Evolutionary conservation across 2,329 filamentous ascomycete genomes (phyloP), one percentile per base, ranked within the genome.

Genomic region (Neopestalotiopsis rosae): DNA sequence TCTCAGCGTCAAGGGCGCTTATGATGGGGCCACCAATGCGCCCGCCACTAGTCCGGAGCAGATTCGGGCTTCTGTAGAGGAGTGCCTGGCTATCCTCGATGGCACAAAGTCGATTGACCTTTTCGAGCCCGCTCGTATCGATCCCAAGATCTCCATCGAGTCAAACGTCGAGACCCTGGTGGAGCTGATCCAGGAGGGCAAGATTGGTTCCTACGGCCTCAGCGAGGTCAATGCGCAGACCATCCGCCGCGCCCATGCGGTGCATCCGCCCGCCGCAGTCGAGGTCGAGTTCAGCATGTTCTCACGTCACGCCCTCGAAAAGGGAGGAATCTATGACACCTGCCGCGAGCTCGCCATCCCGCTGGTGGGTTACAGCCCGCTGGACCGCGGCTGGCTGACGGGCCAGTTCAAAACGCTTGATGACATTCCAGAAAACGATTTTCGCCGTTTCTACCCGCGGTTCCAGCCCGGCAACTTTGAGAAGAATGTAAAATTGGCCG

Each of bases 1-100:
- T 14, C 79, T 90, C 42, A 85, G 81, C 71, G 81, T 90, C 75
- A 90, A 90, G 75, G 88, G 88, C 20, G 87, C 85, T n/a, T 64
- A 64, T 38, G 58, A 68, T n/a, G 49, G 7, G 17, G 32, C 28
- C 17, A 40, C 9, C 30, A 28, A 38, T 7, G 34, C 6, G 28
- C 80, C 84, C 0, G 82, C 87, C 70, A 81, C 84, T 20, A 85
- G 81, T 5, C 83, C 84, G 7, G 82, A 83, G 59, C 82, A 81
- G 34, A 81, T 89, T 20, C 83, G 84, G 24, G 80, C 79, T 4
- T 85, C 83, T n/a, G 81, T 90, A 38, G 86, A 89, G 5, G 81
- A 86, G 57, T 84, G 82, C 69, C 72, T 88, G 38, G 57, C 28
- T 3, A 67, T 77, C 0, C 70, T 81, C 12, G 79, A 79, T 34